Percentiles rank a stretch among this genome's conserved stretches.
Evolutionary conservation across 1,139 yeast species (phyloP).

Genomic region (Yamadazyma siamensis): DNA sequence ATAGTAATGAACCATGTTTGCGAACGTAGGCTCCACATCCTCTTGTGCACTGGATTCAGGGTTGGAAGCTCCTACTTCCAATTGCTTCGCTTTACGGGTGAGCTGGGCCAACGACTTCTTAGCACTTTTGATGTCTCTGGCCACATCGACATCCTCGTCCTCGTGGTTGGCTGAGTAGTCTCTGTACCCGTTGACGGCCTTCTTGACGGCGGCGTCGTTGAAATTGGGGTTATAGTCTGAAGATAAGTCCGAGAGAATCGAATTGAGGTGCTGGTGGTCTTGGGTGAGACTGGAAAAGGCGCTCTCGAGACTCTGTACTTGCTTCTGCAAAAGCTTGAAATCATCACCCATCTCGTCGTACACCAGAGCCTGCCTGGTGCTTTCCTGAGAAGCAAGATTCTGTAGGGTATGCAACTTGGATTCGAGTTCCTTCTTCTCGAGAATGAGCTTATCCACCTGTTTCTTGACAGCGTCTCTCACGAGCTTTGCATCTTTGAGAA

Average conservation of each 20-base stretch:
- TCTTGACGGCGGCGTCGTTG: conserved; percentile 84
- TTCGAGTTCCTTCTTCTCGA: conserved; percentile 5
- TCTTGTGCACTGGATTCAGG: neutral
- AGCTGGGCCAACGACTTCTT: conserved; percentile 12
- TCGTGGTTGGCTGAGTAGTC: conserved; percentile 46
- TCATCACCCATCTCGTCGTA: conserved; percentile 16
- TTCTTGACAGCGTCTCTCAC: conserved; percentile 19
- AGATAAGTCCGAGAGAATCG: conserved; percentile 43
- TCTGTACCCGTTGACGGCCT: conserved; percentile 60
- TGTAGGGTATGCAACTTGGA: conserved; percentile 30
- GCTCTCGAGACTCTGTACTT: conserved; percentile 7
- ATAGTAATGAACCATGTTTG: conserved; percentile 25
- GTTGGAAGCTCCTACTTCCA: conserved; percentile 1
- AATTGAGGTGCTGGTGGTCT: conserved; percentile 28
- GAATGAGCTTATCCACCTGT: conserved; percentile 17
- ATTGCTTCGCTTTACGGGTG: conserved; percentile 10
- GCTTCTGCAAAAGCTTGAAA: conserved; percentile 3
- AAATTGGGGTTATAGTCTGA: conserved; percentile 80
- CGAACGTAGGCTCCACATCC: conserved; percentile 18
- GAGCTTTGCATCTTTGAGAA: conserved; percentile 25
- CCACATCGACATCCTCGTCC: neutral
- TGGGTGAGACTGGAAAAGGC: neutral
- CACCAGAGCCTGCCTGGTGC: conserved; percentile 13
- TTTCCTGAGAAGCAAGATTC: conserved; percentile 3
- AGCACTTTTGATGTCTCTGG: conserved; percentile 2